Conservation (phyloP, 2,329 filamentous ascomycete species). For the Kalmusia sp. region DNA sequence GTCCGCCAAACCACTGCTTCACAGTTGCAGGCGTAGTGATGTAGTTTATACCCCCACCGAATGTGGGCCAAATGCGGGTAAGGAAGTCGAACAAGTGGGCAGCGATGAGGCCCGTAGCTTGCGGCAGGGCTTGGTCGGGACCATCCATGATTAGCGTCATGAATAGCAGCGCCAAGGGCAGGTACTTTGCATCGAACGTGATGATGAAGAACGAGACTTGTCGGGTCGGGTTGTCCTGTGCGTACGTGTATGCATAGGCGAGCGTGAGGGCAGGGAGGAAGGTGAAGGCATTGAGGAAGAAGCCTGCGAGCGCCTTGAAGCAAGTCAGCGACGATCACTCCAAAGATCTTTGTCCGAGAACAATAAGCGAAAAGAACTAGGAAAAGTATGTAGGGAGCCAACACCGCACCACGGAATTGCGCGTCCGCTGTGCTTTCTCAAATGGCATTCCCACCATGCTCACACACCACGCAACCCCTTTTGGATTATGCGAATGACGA, state of each 20-base stretch:
- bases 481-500: constrained; percentile 60
- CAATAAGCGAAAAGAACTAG: constrained; percentile 13
- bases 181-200: constrained; percentile 79
- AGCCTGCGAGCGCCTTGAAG: constrained; percentile 60
- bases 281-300: constrained; percentile 58
- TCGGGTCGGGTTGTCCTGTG: constrained; percentile 81
- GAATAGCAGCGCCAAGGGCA: constrained; percentile 81
- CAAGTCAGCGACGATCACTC: constrained; percentile 35
- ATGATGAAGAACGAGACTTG: constrained; percentile 83
- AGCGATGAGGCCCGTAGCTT: constrained; percentile 80
- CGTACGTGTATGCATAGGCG: constrained; percentile 82
- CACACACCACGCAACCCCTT: constrained; percentile 55
- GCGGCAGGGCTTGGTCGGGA: constrained; percentile 62
- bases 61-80: constrained; percentile 84
- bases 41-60: constrained; percentile 81
- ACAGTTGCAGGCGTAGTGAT: constrained; percentile 78
- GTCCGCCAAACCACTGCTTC: constrained; percentile 67
- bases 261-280: constrained; percentile 71
- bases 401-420: constrained; percentile 64
- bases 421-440: constrained; percentile 62
- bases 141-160: constrained; percentile 75
- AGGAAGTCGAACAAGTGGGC: constrained; percentile 93
- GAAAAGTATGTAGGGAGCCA: constrained; percentile 68
- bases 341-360: constrained; percentile 6
- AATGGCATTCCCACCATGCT: constrained; percentile 60